These are phyloP conservation scores for Pseudogymnoascus sp. DNA, from an alignment of 2,329 filamentous ascomycete species.

Conservation along the genomic window DNA sequence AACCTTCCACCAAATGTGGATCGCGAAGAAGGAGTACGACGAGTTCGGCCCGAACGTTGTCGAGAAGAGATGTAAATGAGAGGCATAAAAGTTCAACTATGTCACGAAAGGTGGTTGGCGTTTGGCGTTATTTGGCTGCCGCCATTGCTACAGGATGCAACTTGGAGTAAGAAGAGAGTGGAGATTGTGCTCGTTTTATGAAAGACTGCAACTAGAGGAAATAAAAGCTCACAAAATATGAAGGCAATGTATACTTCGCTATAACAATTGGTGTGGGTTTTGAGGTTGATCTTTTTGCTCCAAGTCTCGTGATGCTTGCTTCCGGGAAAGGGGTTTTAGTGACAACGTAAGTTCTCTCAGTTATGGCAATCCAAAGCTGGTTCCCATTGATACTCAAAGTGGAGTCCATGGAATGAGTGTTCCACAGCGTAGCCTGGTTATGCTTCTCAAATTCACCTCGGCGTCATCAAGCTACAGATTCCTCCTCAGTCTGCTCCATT, in stretches of 20 bases:
- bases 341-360: not conserved
- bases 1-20: constrained; percentile 99
- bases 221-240: constrained; percentile 6
- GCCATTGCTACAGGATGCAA: constrained; percentile 8
- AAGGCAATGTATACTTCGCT: not conserved
- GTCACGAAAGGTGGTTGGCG: not conserved
- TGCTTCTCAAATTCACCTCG: not conserved
- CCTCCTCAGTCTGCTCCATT: not conserved
- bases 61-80: constrained; percentile 90
- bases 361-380: not conserved
- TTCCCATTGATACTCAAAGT: not conserved
- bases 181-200: not conserved
- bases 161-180: constrained; percentile 7
- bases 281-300: not conserved
- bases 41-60: constrained; percentile 88
- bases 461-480: not conserved
- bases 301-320: not conserved
- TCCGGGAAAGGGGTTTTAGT: not conserved
- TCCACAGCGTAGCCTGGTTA: not conserved
- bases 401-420: not conserved
- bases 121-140: constrained; percentile 9
- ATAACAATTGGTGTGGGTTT: not conserved
- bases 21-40: constrained; percentile 93
- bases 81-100: not conserved
- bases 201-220: constrained; percentile 6